Base-by-base conservation (phyloP, 2,329 filamentous ascomycete genomes). In the Colletotrichum paranaense region DNA sequence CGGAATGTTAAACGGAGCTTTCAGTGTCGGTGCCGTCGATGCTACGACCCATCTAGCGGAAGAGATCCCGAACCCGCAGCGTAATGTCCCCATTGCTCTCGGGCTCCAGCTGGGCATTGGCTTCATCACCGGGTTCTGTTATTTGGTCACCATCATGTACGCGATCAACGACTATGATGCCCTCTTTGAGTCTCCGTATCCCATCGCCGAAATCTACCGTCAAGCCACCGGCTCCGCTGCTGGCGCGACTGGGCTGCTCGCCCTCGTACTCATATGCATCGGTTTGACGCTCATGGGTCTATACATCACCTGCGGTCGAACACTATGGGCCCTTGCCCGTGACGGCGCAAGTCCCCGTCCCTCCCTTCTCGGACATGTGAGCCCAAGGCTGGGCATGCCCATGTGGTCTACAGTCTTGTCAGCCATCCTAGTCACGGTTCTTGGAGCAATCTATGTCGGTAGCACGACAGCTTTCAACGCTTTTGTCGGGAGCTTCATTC, bases 361-460 rank as follows among this genome's bases (percentile, higher is more conserved):
- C 1, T 32, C 46, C 1, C 53, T 77, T 0, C 70, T 85, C 1
- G 80, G 80, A 0, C 76, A 76, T 4, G 77, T 86, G 1, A 73
- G 81, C 59, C 70, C 72, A 3, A 74, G 67, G 11, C 77, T 82
- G 8, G 77, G 79, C 16, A 82, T 83, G 78, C 84, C 83, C 5
- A 63, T 85, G 46, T 79, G 78, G 77, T 84, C 93, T 2, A 94
- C 76, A 76, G 82, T 78, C 75, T 86, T 82, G 81, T 87, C 87
- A 28, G 82, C 79, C 1, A 75, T 78, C 0, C 75, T 85, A 1
- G 79, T 84, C 0, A 90, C 90, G 0, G 79, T 91, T 3, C 83
- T 94, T 0, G 91, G 91, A 0, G 86, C 85, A 55, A 91, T 94
- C 57, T 93, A 93, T 75, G 86, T 94, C 1, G 92, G 89, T n/a